Evolutionary conservation across 2,329 filamentous ascomycete species (phyloP), one percentile per base, ranked within the genome.

Genomic region (Stemphylium vesicarium): DNA sequence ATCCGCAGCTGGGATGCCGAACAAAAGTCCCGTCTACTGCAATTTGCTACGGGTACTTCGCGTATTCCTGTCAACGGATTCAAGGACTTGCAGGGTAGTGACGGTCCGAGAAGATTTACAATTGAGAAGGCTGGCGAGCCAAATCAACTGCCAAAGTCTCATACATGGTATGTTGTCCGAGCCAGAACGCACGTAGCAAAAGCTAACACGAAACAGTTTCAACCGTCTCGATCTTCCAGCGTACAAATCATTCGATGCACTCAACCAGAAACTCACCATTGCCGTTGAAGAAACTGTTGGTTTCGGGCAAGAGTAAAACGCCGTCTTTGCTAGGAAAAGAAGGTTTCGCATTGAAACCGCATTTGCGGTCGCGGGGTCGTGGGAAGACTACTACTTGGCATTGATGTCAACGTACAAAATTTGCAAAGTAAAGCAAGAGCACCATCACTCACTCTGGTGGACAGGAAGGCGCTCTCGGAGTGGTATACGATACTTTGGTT

Each of bases 61-160:
- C 89, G 95, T 80, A 99, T 99, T 65, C 95, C 95, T 0, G 95
- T 99, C 79, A 99, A 99, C 76, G 95, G 95, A 7, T 99, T 99
- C 85, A 99, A 99, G 80, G 95, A 99, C 82, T 81, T 99, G 46
- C 95, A 99, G 77, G 95, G 95, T 36, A 96, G 92, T 65, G 95
- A 99, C 75, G 95, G 95, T 3, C 95, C 95, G 9, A 85, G 95
- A 77, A 83, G 95, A 60, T 99, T 99, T 71, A 99, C 95, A 0
- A 98, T 99, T 76, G 95, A 99, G 77, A 98, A 98, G 81, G 92
- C 93, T 33, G 95, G 95, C 54, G 95, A 98, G 74, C 82, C 93
- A 47, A 87, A 84, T 57, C 96, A 97, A 68, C 77, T 99, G 72
- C 95, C 95, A 29, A 99, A 99, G 80, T 95, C 92, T 56, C 95